These are phyloP conservation scores for Volvox reticuliferus DNA, from an alignment of 139 green algal species.

Conservation along the genomic window DNA sequence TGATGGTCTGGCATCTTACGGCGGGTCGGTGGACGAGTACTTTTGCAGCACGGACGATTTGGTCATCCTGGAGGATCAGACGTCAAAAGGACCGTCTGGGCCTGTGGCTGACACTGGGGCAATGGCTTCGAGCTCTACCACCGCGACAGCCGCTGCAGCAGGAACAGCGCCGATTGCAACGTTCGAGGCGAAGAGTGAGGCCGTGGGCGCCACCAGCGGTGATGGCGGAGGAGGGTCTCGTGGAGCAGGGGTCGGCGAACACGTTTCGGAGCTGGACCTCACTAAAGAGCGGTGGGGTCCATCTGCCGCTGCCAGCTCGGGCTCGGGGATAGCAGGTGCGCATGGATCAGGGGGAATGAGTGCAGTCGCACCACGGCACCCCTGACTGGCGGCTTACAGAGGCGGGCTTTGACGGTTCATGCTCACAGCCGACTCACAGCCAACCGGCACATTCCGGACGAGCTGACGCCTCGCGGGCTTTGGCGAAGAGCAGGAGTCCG, in stretches of 20 bases:
- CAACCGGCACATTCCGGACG: too few relatives aligned
- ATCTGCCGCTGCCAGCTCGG: too few relatives aligned
- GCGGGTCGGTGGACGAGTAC: background rate
- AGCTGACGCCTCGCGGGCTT: too few relatives aligned
- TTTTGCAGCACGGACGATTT: background rate
- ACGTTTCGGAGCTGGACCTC: background rate
- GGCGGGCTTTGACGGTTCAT: too few relatives aligned
- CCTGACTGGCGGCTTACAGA: too few relatives aligned
- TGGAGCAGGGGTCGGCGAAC: background rate
- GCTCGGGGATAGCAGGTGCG: too few relatives aligned
- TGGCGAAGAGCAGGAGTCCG: too few relatives aligned
- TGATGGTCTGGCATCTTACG: background rate
- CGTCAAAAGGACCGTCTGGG: too few relatives aligned
- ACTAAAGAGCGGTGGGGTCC: background rate
- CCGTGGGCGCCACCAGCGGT: too few relatives aligned
- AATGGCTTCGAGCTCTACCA: background rate
- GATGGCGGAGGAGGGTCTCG: background rate
- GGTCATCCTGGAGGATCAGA: background rate
- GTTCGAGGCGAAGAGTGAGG: background rate
- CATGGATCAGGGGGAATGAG: too few relatives aligned
- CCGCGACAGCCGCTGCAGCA: background rate
- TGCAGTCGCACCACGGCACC: too few relatives aligned
- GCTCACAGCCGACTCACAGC: too few relatives aligned
- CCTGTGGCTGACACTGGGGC: background rate
- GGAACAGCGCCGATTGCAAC: background rate